These are phyloP conservation scores for Chaetomidium leptoderma DNA, from an alignment of 495 filamentous ascomycete species.

Conservation along the genomic window DNA sequence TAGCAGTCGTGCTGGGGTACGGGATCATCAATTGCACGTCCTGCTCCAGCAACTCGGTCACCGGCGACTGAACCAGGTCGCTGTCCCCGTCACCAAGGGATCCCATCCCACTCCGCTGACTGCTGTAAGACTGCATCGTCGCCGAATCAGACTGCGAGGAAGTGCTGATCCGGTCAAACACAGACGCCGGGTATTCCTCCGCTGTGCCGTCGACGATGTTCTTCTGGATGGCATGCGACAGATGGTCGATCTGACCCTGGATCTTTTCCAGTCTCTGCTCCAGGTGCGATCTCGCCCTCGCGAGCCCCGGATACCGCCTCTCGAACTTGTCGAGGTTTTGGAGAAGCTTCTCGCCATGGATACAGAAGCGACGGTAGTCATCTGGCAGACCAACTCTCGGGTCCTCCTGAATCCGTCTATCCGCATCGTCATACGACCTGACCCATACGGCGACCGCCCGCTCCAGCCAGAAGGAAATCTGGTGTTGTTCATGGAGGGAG, in stretches of 20 bases:
- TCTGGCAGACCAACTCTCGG: slow-evolving; percentile 58
- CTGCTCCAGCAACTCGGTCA: slow-evolving; percentile 11
- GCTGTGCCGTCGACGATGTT: slow-evolving; percentile 39
- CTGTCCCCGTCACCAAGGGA: slow-evolving; percentile 12
- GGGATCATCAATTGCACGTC: background rate
- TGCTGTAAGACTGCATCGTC: slow-evolving; percentile 36
- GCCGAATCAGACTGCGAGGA: slow-evolving; percentile 53
- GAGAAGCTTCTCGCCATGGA: slow-evolving; percentile 59
- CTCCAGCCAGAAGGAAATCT: slow-evolving; percentile 60
- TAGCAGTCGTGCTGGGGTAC: slow-evolving; percentile 23
- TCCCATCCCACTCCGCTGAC: slow-evolving; percentile 29
- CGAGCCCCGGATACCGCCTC: slow-evolving; percentile 36
- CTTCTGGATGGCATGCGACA: slow-evolving; percentile 46
- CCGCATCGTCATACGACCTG: slow-evolving; percentile 58
- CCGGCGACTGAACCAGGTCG: slow-evolving; percentile 12
- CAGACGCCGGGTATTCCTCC: slow-evolving; percentile 52
- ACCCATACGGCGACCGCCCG: slow-evolving; percentile 57
- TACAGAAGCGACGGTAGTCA: slow-evolving; percentile 66
- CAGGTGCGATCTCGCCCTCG: slow-evolving; percentile 43
- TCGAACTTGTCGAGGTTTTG: slow-evolving; percentile 45
- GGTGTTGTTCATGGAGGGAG: slow-evolving; percentile 54
- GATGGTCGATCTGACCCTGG: slow-evolving; percentile 53
- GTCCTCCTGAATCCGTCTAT: slow-evolving; percentile 53
- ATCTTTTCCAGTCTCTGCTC: slow-evolving; percentile 49
- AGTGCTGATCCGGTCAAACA: slow-evolving; percentile 67